phyloP scores from a whole-genome alignment of 208 protist species.

The Wallacemonas sp. region DNA sequence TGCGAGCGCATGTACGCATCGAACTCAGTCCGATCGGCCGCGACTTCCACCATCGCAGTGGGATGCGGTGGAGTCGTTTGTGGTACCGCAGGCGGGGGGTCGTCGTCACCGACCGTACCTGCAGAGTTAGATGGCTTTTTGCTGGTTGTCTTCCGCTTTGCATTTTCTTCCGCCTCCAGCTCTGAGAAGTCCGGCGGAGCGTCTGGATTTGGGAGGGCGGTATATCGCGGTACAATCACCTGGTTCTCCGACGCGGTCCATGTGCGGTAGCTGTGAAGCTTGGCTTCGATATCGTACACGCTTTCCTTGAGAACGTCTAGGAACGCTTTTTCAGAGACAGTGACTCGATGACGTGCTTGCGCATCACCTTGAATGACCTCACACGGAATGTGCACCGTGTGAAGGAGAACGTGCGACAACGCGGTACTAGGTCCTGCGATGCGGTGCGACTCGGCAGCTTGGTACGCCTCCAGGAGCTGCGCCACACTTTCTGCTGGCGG shows the following conservation, averaged over 20 bases:
- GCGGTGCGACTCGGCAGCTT: not conserved
- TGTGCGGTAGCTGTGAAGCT: conserved; percentile 28
- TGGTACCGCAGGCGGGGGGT: not conserved
- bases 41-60: conserved; percentile 31
- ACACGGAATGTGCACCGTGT: conserved; percentile 28
- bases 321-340: conserved; percentile 26
- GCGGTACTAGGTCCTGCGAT: not conserved
- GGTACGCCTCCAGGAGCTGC: not conserved
- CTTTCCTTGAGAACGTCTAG: conserved; percentile 19
- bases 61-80: conserved; percentile 16
- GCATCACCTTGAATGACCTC: conserved; percentile 14
- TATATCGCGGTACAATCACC: conserved; percentile 45
- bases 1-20: conserved; percentile 23
- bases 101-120: not conserved
- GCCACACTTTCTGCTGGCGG: not conserved
- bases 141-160: conserved; percentile 10
- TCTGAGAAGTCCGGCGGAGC: conserved; percentile 7
- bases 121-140: not conserved
- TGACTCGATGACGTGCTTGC: conserved; percentile 11
- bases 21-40: conserved; percentile 34
- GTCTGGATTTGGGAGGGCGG: conserved; percentile 29
- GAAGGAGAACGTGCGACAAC: conserved; percentile 22
- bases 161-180: conserved; percentile 9
- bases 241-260: conserved; percentile 20
- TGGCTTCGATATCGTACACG: conserved; percentile 26